A percentile compares a stretch with the other conserved stretches of the same genome.
phyloP scores from a whole-genome alignment of 192 early-diverging fungal species.

The Dissophora globulifera region DNA sequence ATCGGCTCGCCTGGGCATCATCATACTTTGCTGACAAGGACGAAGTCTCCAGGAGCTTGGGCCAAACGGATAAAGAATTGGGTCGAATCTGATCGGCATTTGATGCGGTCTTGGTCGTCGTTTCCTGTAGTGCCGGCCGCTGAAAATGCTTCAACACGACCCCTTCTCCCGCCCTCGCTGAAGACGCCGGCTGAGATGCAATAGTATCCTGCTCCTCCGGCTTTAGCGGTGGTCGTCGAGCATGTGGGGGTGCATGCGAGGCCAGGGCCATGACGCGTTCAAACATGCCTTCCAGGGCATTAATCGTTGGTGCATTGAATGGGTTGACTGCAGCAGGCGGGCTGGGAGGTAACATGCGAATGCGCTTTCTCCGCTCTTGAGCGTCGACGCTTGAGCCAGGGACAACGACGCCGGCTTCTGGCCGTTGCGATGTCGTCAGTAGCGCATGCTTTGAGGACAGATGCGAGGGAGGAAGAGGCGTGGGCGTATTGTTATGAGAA shows the following conservation, averaged over 20 bases:
- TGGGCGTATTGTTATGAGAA: no score
- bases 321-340: conserved; percentile 27
- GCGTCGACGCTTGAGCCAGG: conserved; percentile 29
- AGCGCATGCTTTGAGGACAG: no score
- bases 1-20: background rate
- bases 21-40: background rate
- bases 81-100: no score
- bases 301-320: conserved; percentile 35
- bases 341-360: conserved; percentile 12
- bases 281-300: conserved; percentile 43
- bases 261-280: conserved; percentile 38
- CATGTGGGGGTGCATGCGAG: background rate
- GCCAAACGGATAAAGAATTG: no score
- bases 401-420: conserved; percentile 10
- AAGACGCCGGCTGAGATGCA: conserved; percentile 4
- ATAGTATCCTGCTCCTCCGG: conserved; percentile 41
- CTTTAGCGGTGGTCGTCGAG: no score
- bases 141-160: no score
- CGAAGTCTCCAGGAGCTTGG: background rate
- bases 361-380: conserved; percentile 23
- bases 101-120: no score
- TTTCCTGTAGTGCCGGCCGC: background rate
- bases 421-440: background rate
- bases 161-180: no score
- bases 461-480: no score